Percentiles rank a stretch among this genome's conserved stretches.
Evolutionary conservation across 805 yeast genomes (phyloP).

Genomic region (Saccharomycopsis sp.): DNA sequence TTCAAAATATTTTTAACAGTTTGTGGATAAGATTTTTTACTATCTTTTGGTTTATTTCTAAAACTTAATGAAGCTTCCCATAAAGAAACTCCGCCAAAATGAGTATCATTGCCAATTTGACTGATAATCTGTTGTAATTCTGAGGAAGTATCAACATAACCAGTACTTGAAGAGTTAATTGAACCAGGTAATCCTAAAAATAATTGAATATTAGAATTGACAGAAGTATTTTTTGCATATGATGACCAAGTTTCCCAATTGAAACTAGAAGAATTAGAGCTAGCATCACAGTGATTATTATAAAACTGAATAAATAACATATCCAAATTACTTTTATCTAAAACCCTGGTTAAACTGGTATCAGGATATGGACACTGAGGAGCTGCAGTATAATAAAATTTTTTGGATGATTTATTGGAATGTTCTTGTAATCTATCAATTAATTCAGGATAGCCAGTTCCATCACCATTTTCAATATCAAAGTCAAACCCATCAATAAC

Average conservation of each 20-base stretch:
- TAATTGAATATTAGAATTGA: constrained; percentile 58
- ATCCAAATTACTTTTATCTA: constrained; percentile 55
- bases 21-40: constrained; percentile 8
- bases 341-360: constrained; percentile 47
- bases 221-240: constrained; percentile 47
- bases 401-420: constrained; percentile 31
- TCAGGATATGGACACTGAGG: constrained; percentile 92
- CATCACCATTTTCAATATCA: constrained; percentile 61
- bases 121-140: constrained; percentile 7
- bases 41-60: constrained; percentile 9
- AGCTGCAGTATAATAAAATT: constrained; percentile 77
- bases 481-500: constrained; percentile 83
- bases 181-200: constrained; percentile 71
- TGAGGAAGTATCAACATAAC: constrained; percentile 37
- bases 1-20: constrained; percentile 11
- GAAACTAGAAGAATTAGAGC: constrained; percentile 42
- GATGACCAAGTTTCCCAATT: constrained; percentile 65
- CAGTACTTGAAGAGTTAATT: constrained; percentile 46
- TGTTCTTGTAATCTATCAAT: constrained; percentile 30
- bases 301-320: constrained; percentile 83
- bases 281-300: constrained; percentile 67
- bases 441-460: constrained; percentile 52
- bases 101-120: neutral
- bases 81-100: constrained; percentile 17
- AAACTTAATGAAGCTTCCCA: constrained; percentile 18